Percentiles rank a stretch among this genome's conserved stretches.
These are phyloP conservation scores for Fusarium pininemorale DNA, from an alignment of 2,329 filamentous ascomycete genomes.

Conservation along the genomic window DNA sequence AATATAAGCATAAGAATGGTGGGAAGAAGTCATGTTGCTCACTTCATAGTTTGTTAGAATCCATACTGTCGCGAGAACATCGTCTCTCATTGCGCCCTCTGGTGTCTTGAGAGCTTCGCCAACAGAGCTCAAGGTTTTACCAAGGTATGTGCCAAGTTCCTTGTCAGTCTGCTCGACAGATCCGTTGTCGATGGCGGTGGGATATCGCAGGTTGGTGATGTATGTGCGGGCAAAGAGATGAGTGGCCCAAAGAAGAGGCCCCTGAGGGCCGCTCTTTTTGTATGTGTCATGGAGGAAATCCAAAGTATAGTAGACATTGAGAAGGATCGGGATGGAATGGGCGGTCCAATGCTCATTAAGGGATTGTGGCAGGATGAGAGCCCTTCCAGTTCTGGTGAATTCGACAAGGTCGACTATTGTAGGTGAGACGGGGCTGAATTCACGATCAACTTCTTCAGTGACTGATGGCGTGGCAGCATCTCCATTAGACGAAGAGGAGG, in stretches of 20 bases:
- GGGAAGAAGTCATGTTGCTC: background rate
- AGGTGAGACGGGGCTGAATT: constrained; percentile 5
- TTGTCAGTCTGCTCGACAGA: constrained; percentile 41
- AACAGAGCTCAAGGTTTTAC: constrained; percentile 51
- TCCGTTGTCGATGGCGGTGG: constrained; percentile 42
- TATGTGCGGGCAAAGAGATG: constrained; percentile 54
- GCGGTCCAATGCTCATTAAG: constrained; percentile 51
- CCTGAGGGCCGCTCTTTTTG: constrained; percentile 37
- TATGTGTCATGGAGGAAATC: constrained; percentile 48
- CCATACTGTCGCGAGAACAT: constrained; percentile 53
- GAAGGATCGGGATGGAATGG: constrained; percentile 52
- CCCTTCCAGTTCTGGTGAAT: constrained; percentile 1
- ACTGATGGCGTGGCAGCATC: constrained; percentile 16
- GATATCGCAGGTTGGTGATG: constrained; percentile 48
- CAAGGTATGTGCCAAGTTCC: constrained; percentile 49
- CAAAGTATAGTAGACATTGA: constrained; percentile 50
- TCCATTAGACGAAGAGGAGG: constrained; percentile 6
- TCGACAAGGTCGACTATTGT: constrained; percentile 13
- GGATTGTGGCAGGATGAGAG: constrained; percentile 27
- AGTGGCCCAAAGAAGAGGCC: constrained; percentile 51
- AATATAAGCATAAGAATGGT: constrained; percentile 12
- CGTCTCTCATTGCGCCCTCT: constrained; percentile 44
- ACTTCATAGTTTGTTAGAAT: constrained; percentile 54
- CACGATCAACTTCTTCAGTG: constrained; percentile 12
- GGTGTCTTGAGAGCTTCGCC: constrained; percentile 48